A percentile compares a stretch with the other conserved stretches of the same genome.
Evolutionary conservation across 305 asterid genomes (phyloP).

Genomic region (Ilex paraguariensis): DNA sequence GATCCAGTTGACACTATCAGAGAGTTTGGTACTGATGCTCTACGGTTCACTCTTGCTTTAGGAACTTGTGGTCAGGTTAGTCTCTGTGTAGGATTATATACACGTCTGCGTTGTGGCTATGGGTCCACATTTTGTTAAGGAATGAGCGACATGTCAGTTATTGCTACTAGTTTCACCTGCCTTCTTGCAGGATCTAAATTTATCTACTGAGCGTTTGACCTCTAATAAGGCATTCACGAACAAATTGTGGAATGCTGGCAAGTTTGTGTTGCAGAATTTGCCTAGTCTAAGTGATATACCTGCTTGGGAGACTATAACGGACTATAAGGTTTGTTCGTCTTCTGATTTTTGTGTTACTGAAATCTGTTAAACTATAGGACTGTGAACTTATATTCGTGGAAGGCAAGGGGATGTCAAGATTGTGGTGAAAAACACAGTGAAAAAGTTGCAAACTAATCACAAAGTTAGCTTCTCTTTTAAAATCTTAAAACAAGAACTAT

Average conservation of each 20-base stretch:
- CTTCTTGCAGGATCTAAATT: conserved; percentile 71
- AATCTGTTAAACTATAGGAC: not conserved
- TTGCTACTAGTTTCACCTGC: not conserved
- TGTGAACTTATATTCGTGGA: not conserved
- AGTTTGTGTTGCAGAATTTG: conserved; percentile 87
- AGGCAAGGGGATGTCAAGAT: not conserved
- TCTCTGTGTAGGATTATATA: conserved; percentile 12
- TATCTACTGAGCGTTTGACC: conserved; percentile 77
- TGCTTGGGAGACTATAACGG: conserved; percentile 63
- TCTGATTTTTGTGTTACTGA: not conserved
- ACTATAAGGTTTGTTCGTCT: conserved; percentile 46
- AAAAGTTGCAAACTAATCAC: not conserved
- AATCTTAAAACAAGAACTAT: not conserved
- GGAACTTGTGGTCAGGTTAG: conserved; percentile 98
- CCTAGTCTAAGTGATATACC: conserved; percentile 64
- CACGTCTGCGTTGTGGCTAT: conserved; percentile 1
- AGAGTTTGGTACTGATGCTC: conserved; percentile 94
- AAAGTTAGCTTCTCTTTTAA: not conserved
- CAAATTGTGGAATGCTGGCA: conserved; percentile 99
- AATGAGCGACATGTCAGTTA: not conserved
- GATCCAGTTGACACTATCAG: conserved; percentile 86
- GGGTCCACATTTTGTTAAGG: too few species aligned
- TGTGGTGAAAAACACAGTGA: not conserved
- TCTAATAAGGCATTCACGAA: conserved; percentile 96
- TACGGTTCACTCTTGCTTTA: conserved; percentile 87